Evolutionary conservation across 2,329 filamentous ascomycete species (phyloP).

Genomic region (Xylariaceae sp.): DNA sequence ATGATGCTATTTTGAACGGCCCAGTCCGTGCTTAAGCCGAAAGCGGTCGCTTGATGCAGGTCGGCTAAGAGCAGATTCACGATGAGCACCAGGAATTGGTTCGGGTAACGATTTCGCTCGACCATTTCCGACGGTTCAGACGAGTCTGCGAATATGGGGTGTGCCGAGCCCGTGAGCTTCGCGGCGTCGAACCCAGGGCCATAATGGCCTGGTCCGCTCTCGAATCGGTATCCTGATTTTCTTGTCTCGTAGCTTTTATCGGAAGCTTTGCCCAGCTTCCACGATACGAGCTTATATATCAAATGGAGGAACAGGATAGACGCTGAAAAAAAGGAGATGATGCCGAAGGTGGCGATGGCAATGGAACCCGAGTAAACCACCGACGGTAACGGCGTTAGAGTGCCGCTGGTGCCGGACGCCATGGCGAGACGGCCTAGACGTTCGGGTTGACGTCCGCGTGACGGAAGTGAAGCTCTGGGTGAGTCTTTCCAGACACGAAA

Average conservation of each 20-base stretch:
- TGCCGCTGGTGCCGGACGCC: constrained; percentile 14
- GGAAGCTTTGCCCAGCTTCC: constrained; percentile 27
- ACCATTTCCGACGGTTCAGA: constrained; percentile 7
- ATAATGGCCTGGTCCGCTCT: constrained; percentile 19
- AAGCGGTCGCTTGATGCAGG: constrained; percentile 61
- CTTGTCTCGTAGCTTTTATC: neutral
- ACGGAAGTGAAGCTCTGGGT: neutral
- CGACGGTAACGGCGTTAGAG: constrained; percentile 35
- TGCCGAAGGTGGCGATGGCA: constrained; percentile 37
- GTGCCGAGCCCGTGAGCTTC: constrained; percentile 6
- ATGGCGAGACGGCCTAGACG: constrained; percentile 4
- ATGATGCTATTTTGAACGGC: constrained; percentile 50
- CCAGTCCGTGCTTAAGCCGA: constrained; percentile 60
- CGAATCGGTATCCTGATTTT: constrained; percentile 16
- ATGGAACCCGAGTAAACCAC: constrained; percentile 36
- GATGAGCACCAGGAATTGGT: constrained; percentile 66
- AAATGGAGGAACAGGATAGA: constrained; percentile 35
- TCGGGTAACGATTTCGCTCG: constrained; percentile 36
- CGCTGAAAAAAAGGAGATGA: constrained; percentile 37
- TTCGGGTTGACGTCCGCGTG: neutral
- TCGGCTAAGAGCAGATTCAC: constrained; percentile 67
- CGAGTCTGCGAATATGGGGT: constrained; percentile 8
- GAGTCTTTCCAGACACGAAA: neutral
- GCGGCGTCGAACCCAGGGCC: constrained; percentile 17
- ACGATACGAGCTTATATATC: constrained; percentile 35